A percentile compares a stretch with the other conserved stretches of the same genome.
Conservation (phyloP, 257 asterid species). For the Vinca minor region DNA sequence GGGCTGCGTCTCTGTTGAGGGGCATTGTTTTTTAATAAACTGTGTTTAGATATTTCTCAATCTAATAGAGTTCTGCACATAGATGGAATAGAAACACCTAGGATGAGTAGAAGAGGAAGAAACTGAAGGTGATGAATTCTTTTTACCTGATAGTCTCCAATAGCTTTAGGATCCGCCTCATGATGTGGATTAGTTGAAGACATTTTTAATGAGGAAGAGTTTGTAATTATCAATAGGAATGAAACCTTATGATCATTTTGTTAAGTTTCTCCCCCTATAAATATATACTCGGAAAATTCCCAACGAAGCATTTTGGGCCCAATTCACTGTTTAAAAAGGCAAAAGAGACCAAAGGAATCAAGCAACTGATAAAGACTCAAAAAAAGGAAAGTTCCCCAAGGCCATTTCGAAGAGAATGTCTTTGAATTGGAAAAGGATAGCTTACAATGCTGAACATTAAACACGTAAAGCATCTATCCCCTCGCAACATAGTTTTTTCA, state of each 20-base stretch:
- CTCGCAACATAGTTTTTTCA: background rate
- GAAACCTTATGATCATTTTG: background rate
- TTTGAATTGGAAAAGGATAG: background rate
- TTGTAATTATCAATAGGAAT: background rate
- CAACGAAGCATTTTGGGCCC: background rate
- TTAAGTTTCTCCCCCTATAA: background rate
- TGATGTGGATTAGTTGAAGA: conserved; percentile 33
- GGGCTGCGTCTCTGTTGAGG: too few species aligned
- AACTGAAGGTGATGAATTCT: background rate
- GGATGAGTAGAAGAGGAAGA: background rate
- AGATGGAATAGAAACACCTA: background rate
- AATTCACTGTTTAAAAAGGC: background rate
- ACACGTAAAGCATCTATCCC: conserved; percentile 1
- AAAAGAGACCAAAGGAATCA: background rate
- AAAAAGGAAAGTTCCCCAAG: background rate
- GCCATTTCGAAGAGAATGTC: background rate
- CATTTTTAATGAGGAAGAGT: conserved; percentile 19
- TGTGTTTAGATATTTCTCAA: too few species aligned
- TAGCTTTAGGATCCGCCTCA: conserved; percentile 15
- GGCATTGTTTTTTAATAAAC: too few species aligned
- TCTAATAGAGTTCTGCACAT: too few species aligned
- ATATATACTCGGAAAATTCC: background rate
- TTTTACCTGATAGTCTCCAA: conserved; percentile 2
- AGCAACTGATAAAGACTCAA: background rate
- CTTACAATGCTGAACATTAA: background rate